phyloP scores from a whole-genome alignment of 1,284 basidiomycete genomes.

The Trichosporon asahii region DNA sequence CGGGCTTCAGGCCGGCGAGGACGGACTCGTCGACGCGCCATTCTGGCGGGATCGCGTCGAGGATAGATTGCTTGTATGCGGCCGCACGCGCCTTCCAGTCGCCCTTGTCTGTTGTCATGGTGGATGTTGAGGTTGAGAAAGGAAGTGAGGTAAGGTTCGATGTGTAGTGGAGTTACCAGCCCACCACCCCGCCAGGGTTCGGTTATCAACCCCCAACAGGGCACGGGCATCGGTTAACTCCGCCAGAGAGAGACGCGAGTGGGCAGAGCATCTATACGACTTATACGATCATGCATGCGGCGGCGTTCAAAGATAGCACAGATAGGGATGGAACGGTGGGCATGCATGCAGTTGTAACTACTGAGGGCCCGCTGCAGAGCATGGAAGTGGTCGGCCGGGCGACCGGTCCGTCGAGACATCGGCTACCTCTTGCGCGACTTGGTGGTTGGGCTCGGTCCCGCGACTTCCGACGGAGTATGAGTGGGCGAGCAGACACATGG shows the following conservation, averaged over 20 bases:
- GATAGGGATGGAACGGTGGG: neutral
- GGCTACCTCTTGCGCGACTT: neutral
- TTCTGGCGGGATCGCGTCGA: conserved; percentile 17
- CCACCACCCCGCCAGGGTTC: neutral
- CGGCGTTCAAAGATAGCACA: neutral
- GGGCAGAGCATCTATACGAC: neutral
- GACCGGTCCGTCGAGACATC: neutral
- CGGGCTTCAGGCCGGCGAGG: neutral
- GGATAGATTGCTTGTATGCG: conserved; percentile 15
- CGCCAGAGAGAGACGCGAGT: neutral
- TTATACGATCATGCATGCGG: neutral
- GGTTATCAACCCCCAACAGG: neutral
- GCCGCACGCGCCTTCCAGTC: conserved; percentile 20
- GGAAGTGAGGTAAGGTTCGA: neutral
- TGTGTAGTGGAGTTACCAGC: neutral
- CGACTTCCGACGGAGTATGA: neutral
- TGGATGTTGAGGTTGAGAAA: neutral
- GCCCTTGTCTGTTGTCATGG: neutral
- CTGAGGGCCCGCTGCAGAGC: neutral
- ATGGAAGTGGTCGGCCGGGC: no score
- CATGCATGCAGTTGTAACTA: neutral
- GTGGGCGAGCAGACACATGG: no score
- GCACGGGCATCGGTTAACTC: neutral
- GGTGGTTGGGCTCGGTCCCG: neutral
- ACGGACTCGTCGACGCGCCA: conserved; percentile 15